These are phyloP conservation scores for Coemansia sp. DNA, from an alignment of 192 early-diverging fungal genomes.

Conservation along the genomic window DNA sequence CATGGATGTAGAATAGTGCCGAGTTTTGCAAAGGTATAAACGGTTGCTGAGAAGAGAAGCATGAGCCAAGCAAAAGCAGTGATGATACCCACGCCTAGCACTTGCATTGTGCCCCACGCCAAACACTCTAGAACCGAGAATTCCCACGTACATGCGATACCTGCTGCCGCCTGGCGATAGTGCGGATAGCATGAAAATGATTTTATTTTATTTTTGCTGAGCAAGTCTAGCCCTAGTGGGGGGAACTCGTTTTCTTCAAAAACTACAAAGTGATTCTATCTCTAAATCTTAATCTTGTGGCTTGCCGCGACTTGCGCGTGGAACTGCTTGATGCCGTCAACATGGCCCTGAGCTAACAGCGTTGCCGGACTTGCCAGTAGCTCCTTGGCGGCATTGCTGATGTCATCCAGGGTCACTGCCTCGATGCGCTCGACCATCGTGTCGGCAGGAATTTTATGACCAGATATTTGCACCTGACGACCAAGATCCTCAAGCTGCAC, in stretches of 20 bases:
- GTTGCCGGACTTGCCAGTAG: slow-evolving; percentile 65
- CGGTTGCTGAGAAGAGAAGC: background rate
- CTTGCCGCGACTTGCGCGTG: slow-evolving; percentile 36
- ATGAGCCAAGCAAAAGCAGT: background rate
- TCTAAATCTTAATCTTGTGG: slow-evolving; percentile 34
- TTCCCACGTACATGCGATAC: background rate
- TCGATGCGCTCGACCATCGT: slow-evolving; percentile 85
- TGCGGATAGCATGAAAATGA: too few species aligned
- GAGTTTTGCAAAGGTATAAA: background rate
- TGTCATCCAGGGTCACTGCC: slow-evolving; percentile 68
- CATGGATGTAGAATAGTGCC: slow-evolving; percentile 22
- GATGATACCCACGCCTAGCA: too few species aligned
- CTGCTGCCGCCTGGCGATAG: too few species aligned
- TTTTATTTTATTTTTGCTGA: too few species aligned
- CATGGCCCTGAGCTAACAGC: slow-evolving; percentile 67
- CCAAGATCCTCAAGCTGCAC: slow-evolving; percentile 96
- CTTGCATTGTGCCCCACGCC: too few species aligned
- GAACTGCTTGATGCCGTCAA: slow-evolving; percentile 34
- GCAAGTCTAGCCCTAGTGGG: too few species aligned
- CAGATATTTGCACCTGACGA: slow-evolving; percentile 76
- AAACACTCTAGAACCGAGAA: background rate
- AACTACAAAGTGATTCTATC: too few species aligned
- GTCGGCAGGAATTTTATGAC: slow-evolving; percentile 68
- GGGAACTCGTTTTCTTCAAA: too few species aligned
- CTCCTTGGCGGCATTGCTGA: slow-evolving; percentile 72